phyloP scores from a whole-genome alignment of 176 grass and related monocot genomes.

The Carex cristatella region DNA sequence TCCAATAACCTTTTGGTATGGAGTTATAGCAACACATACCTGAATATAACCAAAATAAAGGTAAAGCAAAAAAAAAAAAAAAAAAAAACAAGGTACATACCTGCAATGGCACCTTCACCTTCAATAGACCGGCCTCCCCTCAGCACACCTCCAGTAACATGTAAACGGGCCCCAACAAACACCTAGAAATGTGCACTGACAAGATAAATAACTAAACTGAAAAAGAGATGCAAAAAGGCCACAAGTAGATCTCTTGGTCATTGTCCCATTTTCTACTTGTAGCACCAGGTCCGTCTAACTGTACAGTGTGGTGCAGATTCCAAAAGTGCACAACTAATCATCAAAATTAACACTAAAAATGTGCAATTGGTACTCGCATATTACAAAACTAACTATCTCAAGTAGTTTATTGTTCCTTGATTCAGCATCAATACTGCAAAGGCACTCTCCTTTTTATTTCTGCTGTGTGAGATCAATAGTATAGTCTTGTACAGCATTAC shows the following conservation, averaged over 20 bases:
- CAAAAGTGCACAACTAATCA: not conserved
- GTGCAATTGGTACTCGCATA: not conserved
- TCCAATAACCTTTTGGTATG: not conserved
- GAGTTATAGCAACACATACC: not conserved
- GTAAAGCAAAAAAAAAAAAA: not conserved
- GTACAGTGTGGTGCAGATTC: not conserved
- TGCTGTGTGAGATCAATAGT: not conserved
- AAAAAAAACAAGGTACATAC: slow-evolving; percentile 34
- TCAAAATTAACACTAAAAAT: not conserved
- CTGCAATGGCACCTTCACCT: slow-evolving; percentile 77
- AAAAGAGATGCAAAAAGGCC: not conserved
- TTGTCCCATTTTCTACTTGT: not conserved
- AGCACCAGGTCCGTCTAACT: not conserved
- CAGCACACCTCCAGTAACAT: slow-evolving; percentile 97
- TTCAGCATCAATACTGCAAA: not conserved
- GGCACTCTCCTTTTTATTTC: not conserved
- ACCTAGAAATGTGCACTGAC: slow-evolving; percentile 50
- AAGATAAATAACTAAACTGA: slow-evolving; percentile 34
- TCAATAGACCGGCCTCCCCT: slow-evolving; percentile 95
- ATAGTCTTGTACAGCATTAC: not conserved
- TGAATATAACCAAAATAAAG: not conserved
- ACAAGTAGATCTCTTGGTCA: not conserved
- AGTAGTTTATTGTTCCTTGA: not conserved
- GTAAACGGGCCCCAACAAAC: slow-evolving; percentile 92
- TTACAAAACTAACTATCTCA: not conserved